Evolutionary conservation across 805 yeast genomes (phyloP).

Genomic region (Saccharomycopsis selenospora): DNA sequence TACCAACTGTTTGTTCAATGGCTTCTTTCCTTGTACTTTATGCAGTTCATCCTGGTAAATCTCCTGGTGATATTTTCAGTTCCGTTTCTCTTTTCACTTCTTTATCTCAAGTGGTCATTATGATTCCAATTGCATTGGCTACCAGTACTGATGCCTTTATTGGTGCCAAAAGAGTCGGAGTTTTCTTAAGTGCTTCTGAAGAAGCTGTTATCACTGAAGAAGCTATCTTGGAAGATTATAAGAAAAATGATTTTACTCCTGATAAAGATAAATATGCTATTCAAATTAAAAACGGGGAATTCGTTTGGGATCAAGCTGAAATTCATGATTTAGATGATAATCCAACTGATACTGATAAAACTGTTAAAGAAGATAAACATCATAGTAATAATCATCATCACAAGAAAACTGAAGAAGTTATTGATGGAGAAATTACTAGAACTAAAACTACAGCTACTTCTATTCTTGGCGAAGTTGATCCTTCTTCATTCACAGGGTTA

Average conservation of each 20-base stretch:
- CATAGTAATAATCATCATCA: constrained; percentile 9
- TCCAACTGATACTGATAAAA: constrained; percentile 22
- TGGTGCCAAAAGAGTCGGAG: constrained; percentile 53
- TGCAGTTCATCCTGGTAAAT: constrained; percentile 31
- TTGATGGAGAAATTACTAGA: neutral
- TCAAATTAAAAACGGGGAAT: constrained; percentile 44
- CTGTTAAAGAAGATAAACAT: constrained; percentile 18
- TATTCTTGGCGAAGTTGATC: constrained; percentile 18
- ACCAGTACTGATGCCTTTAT: constrained; percentile 61
- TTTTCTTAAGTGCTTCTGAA: constrained; percentile 32
- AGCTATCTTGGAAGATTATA: constrained; percentile 19
- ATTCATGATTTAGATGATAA: constrained; percentile 24
- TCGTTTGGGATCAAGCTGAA: constrained; percentile 51
- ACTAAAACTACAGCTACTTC: neutral
- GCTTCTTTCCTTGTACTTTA: constrained; percentile 39
- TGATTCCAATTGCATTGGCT: constrained; percentile 65
- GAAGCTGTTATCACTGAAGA: constrained; percentile 21
- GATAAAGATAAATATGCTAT: constrained; percentile 36
- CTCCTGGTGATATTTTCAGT: constrained; percentile 60
- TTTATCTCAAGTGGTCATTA: constrained; percentile 52
- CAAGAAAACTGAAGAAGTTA: constrained; percentile 19
- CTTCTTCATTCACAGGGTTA: constrained; percentile 40
- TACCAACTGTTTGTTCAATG: constrained; percentile 50
- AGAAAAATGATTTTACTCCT: constrained; percentile 17
- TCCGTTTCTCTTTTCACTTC: constrained; percentile 62